Evolutionary conservation across 768 basidiomycete genomes (phyloP).

Genomic region (Serpula lacrymans): DNA sequence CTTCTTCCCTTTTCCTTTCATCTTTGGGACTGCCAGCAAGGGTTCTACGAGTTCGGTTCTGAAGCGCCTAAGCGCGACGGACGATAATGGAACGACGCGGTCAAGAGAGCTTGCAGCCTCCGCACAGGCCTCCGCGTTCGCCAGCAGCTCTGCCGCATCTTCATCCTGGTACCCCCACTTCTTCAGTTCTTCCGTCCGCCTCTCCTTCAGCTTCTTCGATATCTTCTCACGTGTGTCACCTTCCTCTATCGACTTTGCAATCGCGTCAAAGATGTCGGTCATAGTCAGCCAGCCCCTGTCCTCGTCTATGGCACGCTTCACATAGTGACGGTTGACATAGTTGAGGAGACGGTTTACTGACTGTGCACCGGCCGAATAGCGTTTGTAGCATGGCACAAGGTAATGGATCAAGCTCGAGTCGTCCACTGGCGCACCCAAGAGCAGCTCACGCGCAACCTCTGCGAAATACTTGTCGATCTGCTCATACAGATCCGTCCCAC

Average conservation of each 20-base stretch:
- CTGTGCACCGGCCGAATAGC: constrained; percentile 63
- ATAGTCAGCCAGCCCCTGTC: constrained; percentile 76
- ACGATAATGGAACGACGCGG: constrained; percentile 59
- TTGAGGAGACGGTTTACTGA: constrained; percentile 71
- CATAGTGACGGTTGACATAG: constrained; percentile 69
- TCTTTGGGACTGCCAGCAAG: constrained; percentile 62
- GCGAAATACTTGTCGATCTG: constrained; percentile 71
- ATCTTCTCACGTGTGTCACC: constrained; percentile 59
- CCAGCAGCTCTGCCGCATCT: constrained; percentile 43
- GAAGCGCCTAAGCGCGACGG: constrained; percentile 69
- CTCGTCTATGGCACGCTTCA: constrained; percentile 75
- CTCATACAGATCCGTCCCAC: constrained; percentile 68
- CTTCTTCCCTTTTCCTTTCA: constrained; percentile 46
- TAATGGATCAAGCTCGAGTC: constrained; percentile 66
- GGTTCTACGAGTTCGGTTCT: constrained; percentile 72
- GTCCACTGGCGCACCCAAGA: constrained; percentile 63
- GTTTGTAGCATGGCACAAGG: constrained; percentile 67
- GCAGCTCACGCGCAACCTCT: constrained; percentile 55
- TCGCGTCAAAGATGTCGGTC: constrained; percentile 59
- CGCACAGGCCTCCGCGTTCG: constrained; percentile 63
- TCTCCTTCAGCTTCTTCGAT: constrained; percentile 55
- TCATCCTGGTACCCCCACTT: constrained; percentile 68
- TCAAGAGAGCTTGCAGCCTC: constrained; percentile 70
- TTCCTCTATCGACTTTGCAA: constrained; percentile 49
- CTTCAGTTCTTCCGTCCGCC: constrained; percentile 56